Evolutionary conservation across 2,329 filamentous ascomycete genomes (phyloP).

Genomic region (Penicillium sp.): DNA sequence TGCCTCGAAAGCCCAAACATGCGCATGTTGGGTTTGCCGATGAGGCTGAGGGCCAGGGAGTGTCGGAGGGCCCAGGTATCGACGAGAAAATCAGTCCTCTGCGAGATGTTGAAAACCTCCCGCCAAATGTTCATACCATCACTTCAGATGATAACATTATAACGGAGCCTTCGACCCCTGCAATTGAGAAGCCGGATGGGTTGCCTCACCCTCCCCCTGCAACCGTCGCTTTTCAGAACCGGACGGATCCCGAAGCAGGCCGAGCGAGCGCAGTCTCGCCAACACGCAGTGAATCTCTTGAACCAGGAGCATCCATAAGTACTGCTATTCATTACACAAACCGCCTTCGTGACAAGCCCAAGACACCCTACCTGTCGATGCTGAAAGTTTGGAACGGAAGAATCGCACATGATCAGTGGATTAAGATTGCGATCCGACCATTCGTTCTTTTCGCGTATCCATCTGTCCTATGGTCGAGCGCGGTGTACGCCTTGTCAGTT

Average conservation of each 20-base stretch:
- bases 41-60: constrained; percentile 16
- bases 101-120: constrained; percentile 6
- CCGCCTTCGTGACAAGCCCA: constrained; percentile 67
- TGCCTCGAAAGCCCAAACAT: constrained; percentile 37
- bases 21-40: constrained; percentile 64
- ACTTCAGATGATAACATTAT: constrained; percentile 3
- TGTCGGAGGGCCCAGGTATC: constrained; percentile 6
- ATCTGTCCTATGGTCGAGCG: constrained; percentile 82
- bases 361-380: constrained; percentile 73
- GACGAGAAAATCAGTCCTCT: constrained; percentile 21
- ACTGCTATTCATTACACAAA: constrained; percentile 66
- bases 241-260: constrained; percentile 36
- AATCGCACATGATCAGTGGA: constrained; percentile 77
- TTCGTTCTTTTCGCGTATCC: constrained; percentile 89
- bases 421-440: constrained; percentile 75
- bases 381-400: constrained; percentile 79
- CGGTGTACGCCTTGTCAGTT: constrained; percentile 84
- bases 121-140: not conserved
- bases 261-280: constrained; percentile 28
- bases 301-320: constrained; percentile 30
- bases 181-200: constrained; percentile 20
- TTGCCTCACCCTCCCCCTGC: constrained; percentile 16
- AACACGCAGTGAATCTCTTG: constrained; percentile 37
- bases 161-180: constrained; percentile 3
- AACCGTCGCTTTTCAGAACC: constrained; percentile 4